phyloP scores from a whole-genome alignment of 495 filamentous ascomycete species.

The Hyaloscypha hepaticicola region DNA sequence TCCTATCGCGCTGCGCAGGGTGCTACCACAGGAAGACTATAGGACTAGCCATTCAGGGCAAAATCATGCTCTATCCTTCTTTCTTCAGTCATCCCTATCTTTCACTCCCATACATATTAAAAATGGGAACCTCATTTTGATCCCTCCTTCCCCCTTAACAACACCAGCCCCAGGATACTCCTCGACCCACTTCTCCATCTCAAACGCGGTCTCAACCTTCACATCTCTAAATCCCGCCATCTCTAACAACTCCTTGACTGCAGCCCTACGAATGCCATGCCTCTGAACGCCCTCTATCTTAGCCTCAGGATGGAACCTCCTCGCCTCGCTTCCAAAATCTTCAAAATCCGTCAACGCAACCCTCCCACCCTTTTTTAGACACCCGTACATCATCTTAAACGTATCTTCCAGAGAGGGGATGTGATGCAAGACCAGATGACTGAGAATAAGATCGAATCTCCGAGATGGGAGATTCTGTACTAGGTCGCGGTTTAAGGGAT shows the following conservation, averaged over 20 bases:
- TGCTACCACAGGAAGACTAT: no score
- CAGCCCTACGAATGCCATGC: slow-evolving; percentile 46
- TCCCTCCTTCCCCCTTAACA: slow-evolving; percentile 29
- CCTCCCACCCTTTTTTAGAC: slow-evolving; percentile 43
- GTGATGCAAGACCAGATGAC: slow-evolving; percentile 55
- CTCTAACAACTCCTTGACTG: slow-evolving; percentile 41
- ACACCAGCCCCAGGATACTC: slow-evolving; percentile 35
- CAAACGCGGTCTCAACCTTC: slow-evolving; percentile 42
- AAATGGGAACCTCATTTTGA: slow-evolving; percentile 50
- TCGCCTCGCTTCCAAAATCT: slow-evolving; percentile 52
- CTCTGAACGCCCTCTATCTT: slow-evolving; percentile 54
- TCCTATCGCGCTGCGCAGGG: no score
- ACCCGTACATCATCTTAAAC: slow-evolving; percentile 42
- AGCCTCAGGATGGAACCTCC: slow-evolving; percentile 48
- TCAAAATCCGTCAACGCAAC: slow-evolving; percentile 58
- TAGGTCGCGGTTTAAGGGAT: background rate
- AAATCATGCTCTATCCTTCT: no score
- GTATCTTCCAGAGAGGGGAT: slow-evolving; percentile 44
- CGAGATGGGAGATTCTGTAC: slow-evolving; percentile 1
- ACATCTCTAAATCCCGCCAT: slow-evolving; percentile 49
- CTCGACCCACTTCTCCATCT: slow-evolving; percentile 47
- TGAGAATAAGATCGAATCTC: slow-evolving; percentile 49
- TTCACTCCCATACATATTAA: slow-evolving; percentile 47
- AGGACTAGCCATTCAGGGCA: no score
- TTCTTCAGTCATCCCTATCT: background rate